Base-by-base conservation (phyloP, 768 basidiomycete genomes). In the Lentinula lateritia region DNA sequence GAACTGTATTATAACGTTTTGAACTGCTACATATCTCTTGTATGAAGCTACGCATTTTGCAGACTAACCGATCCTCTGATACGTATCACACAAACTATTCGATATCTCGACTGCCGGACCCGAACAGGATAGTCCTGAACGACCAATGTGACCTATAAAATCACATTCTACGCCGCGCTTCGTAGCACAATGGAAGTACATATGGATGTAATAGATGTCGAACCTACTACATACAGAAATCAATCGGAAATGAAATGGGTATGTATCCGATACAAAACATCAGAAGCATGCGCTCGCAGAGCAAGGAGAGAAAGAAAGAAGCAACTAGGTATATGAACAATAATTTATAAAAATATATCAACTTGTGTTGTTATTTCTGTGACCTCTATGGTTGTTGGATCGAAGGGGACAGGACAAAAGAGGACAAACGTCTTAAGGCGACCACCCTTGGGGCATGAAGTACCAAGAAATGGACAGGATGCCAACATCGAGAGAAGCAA, bases 341-440 rank as follows among this genome's bases (percentile, higher is more conserved):
- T 12, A 6, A n/a, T n/a, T 12, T 5, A n/a, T 42, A 50, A 32
- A 50, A 32, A 50, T 50, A 50, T 28, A 50, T 32, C 23, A 13
- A 9, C 45, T n/a, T 13, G 62, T 80, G 63, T 81, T 81, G 63
- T 81, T 20, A 70, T 74, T 16, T 75, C 79, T 28, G 28, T 20
- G 1, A 70, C 74, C n/a, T 75, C 79, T 28, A 50, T 20, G 6
- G 28, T 53, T 13, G 50, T 52, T 36, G 50, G 18, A 23, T 20
- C 32, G 38, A 38, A 15, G 52, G 13, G 18, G 32, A 23, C 50
- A 32, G 28, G 28, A 28, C 28, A 28, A 28, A 28, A 0, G 28
- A 28, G 35, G 53, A 20, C n/a, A 18, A 20, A 36, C 10, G 34
- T 18, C 13, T 43, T 56, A 56, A 58, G 58, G 58, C 7, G 46